Evolutionary conservation across 2,329 filamentous ascomycete genomes (phyloP).

Genomic region (Rosellinia necatrix): DNA sequence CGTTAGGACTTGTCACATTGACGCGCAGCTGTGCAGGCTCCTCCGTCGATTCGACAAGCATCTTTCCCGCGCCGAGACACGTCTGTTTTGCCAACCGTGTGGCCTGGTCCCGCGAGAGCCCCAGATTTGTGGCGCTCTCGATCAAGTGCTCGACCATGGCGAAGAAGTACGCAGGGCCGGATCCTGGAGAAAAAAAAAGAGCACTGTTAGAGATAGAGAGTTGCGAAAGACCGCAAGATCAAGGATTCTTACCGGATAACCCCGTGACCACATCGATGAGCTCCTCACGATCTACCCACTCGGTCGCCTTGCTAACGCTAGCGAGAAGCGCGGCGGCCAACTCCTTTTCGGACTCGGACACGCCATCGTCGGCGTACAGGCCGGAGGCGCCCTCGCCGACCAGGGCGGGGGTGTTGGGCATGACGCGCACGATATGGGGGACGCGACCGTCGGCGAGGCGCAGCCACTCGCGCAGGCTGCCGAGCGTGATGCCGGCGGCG

Average conservation of each 20-base stretch:
- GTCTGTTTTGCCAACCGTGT: constrained; percentile 55
- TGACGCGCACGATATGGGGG: constrained; percentile 54
- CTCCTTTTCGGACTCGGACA: constrained; percentile 48
- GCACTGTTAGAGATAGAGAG: constrained; percentile 9
- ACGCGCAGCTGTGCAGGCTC: constrained; percentile 52
- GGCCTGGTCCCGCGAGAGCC: constrained; percentile 54
- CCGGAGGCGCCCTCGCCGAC: constrained; percentile 57
- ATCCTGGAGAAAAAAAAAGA: constrained; percentile 42
- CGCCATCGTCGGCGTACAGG: constrained; percentile 49
- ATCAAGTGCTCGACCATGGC: constrained; percentile 57
- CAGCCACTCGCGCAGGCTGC: constrained; percentile 50
- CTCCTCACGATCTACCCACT: constrained; percentile 56
- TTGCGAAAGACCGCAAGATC: not conserved
- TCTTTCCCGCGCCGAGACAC: constrained; percentile 55
- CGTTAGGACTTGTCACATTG: constrained; percentile 59
- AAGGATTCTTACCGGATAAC: constrained; percentile 49
- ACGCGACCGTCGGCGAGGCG: constrained; percentile 42
- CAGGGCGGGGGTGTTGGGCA: constrained; percentile 58
- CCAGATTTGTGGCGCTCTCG: constrained; percentile 48
- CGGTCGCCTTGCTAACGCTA: constrained; percentile 53
- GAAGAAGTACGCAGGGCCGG: constrained; percentile 59
- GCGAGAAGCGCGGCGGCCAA: constrained; percentile 49
- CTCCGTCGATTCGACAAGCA: constrained; percentile 53
- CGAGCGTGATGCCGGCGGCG: constrained; percentile 53
- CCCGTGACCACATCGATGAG: constrained; percentile 56